Evolutionary conservation across 2,329 filamentous ascomycete species (phyloP), one percentile per base, ranked within the genome.

Genomic region (Alternaria postmessia): DNA sequence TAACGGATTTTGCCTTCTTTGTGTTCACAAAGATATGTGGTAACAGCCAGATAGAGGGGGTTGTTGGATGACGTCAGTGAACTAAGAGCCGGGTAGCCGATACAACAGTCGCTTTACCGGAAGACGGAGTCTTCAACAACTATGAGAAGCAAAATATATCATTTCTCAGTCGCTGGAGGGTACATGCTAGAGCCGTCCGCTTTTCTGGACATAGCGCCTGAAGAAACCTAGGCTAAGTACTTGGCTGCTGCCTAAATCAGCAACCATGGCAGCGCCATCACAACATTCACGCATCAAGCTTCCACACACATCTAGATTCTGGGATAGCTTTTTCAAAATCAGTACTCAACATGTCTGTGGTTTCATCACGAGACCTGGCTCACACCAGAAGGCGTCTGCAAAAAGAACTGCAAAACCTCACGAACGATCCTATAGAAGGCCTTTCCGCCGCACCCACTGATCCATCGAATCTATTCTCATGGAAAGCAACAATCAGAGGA

Each of bases 101-200:
- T 11, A 36, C 32, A 38, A 7, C 16, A 1, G 34, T 38, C 34
- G 8, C 34, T 38, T 18, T n/a, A n/a, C 7, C 16, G 0, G 7
- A 38, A 1, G 1, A n/a, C 34, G 7, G 0, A 1, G 16, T 4
- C 2, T 18, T n/a, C 6, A 38, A 38, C 32, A 16, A 5, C 1
- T 1, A 16, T 34, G 32, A 14, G 12, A 32, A 6, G 12, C 2
- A 34, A 7, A 16, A 14, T 7, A 0, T 34, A 34, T 2, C 14
- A 5, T 4, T 16, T 3, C 6, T 34, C 5, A 12, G 3, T 36
- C 12, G 32, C 32, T 16, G 32, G 0, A 30, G 28, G 4, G 9
- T 30, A 5, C 11, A 8, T 32, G 30, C 9, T 32, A 0, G 0
- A 32, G 11, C 0, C 11, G 5, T 32, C 9, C 3, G 9, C 9